These are phyloP conservation scores for Pleurotus platypus DNA, from an alignment of 768 basidiomycete species.

Conservation along the genomic window DNA sequence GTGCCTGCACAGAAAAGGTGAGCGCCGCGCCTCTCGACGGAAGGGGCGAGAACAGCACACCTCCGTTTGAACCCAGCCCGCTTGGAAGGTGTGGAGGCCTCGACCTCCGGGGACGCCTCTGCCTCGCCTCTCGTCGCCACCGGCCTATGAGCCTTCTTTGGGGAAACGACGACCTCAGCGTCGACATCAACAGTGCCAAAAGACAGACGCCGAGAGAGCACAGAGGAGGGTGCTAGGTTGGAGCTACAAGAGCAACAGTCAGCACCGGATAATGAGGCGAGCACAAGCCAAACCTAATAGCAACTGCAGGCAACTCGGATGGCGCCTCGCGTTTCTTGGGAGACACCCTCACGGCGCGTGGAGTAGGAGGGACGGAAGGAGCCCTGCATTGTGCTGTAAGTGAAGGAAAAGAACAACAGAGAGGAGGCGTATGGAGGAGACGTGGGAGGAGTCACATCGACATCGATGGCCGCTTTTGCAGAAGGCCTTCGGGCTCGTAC, in stretches of 20 bases:
- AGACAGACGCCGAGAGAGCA: too few relatives aligned
- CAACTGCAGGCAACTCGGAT: not conserved
- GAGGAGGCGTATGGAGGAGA: not conserved
- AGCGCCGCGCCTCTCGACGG: too few relatives aligned
- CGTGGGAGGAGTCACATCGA: not conserved
- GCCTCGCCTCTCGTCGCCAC: too few relatives aligned
- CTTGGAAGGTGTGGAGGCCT: too few relatives aligned
- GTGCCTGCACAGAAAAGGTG: too few relatives aligned
- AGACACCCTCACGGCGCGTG: not conserved
- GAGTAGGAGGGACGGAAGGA: not conserved
- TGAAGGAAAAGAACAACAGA: not conserved
- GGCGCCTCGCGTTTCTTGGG: not conserved
- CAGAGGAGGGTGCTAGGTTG: not conserved
- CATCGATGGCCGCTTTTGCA: not conserved
- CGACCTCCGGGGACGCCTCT: too few relatives aligned
- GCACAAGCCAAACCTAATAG: not conserved
- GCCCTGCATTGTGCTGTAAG: not conserved
- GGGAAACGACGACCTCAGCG: too few relatives aligned
- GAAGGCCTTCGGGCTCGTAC: not conserved
- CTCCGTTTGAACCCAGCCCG: too few relatives aligned
- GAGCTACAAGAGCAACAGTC: not conserved
- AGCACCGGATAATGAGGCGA: not conserved
- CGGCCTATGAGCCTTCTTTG: too few relatives aligned
- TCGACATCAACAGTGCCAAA: too few relatives aligned
- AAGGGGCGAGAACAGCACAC: too few relatives aligned